A percentile compares a stretch with the other conserved stretches of the same genome.
These are phyloP conservation scores for Eucalyptus shirleyi DNA, from an alignment of 345 rosid genomes.

Conservation along the genomic window DNA sequence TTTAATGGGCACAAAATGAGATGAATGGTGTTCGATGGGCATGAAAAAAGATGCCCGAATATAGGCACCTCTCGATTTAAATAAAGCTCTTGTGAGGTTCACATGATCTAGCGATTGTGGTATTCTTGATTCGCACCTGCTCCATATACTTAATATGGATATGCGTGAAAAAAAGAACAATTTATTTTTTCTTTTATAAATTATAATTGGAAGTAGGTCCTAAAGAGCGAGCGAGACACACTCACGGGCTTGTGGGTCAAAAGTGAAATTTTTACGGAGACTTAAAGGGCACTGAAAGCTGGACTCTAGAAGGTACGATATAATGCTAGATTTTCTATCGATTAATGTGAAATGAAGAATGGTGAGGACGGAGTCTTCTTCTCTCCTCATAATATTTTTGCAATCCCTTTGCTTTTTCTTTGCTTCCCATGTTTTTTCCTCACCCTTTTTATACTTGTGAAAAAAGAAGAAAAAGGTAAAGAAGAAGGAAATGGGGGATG, in stretches of 20 bases:
- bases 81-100: not conserved
- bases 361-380: not conserved
- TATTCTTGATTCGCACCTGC: not conserved
- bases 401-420: not conserved
- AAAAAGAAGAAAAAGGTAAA: not conserved
- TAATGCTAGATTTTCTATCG: not conserved
- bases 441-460: not conserved
- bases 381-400: not conserved
- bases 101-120: fast-evolving
- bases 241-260: not conserved
- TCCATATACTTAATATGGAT: not conserved
- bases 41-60: not conserved
- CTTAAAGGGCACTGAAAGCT: not conserved
- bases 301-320: not conserved
- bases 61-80: not conserved
- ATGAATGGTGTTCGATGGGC: fast-evolving
- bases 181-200: not conserved
- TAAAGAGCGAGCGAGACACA: not conserved
- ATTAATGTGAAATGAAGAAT: not conserved
- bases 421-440: not conserved
- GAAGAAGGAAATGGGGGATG: not conserved
- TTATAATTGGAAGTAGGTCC: not conserved
- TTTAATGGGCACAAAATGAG: not conserved
- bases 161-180: not conserved
- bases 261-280: not conserved